Evolutionary conservation across 2,329 filamentous ascomycete genomes (phyloP).

Genomic region (Diaporthe eres): DNA sequence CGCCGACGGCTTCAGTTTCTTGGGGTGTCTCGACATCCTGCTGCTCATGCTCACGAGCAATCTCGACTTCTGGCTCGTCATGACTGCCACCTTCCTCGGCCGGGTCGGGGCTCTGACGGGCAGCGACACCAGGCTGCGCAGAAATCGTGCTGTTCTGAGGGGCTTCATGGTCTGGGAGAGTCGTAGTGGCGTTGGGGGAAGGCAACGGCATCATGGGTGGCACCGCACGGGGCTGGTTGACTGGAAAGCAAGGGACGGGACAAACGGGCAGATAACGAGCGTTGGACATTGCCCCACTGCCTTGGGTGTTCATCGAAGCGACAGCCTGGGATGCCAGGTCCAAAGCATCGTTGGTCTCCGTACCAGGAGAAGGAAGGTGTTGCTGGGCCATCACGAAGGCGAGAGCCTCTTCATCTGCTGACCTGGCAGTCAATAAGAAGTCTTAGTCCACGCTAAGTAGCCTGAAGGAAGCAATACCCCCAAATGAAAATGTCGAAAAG

Average conservation of each 20-base stretch:
- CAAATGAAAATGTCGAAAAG: background rate
- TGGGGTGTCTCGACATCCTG: background rate
- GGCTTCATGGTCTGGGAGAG: background rate
- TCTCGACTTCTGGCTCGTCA: background rate
- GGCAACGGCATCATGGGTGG: background rate
- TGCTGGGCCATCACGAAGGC: background rate
- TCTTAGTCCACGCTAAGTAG: background rate
- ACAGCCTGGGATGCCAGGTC: background rate
- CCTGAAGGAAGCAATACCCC: background rate
- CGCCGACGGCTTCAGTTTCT: no score
- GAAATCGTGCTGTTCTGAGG: background rate
- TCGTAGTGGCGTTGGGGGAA: background rate
- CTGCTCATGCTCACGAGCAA: background rate
- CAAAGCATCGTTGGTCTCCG: background rate
- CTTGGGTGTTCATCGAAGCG: background rate
- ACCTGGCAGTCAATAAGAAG: background rate
- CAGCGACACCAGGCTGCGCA: background rate
- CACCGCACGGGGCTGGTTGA: background rate
- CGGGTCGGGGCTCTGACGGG: no score
- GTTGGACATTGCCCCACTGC: background rate
- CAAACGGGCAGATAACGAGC: no score
- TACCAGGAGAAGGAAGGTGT: no score
- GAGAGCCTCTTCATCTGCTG: background rate
- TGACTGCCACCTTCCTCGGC: background rate
- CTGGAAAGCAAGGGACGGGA: rapidly evolving